Conservation (phyloP, 495 filamentous ascomycete genomes). For the Friedmanniomyces simplex region DNA sequence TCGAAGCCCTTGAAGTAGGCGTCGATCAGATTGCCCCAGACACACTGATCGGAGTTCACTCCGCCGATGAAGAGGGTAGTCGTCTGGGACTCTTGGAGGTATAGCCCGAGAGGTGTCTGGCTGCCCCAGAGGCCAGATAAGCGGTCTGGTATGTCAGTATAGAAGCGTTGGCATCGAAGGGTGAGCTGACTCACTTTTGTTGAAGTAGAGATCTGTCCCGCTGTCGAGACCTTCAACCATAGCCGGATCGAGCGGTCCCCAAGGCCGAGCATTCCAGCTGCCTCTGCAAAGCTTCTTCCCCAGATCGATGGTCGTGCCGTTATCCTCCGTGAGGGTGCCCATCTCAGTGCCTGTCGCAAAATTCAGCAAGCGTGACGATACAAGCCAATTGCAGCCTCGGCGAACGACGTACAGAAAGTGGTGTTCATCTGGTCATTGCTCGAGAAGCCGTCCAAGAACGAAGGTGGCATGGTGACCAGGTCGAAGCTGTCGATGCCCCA, state of each 20-base stretch:
- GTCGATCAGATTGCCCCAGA: slow-evolving; percentile 29
- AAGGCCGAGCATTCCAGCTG: slow-evolving; percentile 31
- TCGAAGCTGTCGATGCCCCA: slow-evolving; percentile 32
- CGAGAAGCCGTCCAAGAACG: slow-evolving; percentile 28
- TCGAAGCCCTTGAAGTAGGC: slow-evolving; percentile 29
- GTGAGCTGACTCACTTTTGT: slow-evolving; percentile 23
- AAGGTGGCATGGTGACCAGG: slow-evolving; percentile 30
- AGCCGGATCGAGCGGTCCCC: slow-evolving; percentile 19
- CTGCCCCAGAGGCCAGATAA: slow-evolving; percentile 30
- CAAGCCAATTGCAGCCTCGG: too few relatives aligned
- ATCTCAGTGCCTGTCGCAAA: slow-evolving; percentile 19
- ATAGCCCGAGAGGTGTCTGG: slow-evolving; percentile 26
- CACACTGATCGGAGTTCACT: slow-evolving; percentile 27
- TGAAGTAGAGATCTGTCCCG: slow-evolving; percentile 28
- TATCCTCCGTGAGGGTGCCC: slow-evolving; percentile 23
- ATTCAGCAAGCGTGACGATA: too few relatives aligned
- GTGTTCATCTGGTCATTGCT: slow-evolving; percentile 10
- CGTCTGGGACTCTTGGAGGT: slow-evolving; percentile 27
- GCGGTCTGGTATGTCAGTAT: slow-evolving; percentile 15
- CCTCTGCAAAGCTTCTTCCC: slow-evolving; percentile 28
- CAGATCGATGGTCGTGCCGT: slow-evolving; percentile 23
- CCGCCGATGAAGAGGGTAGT: slow-evolving; percentile 26
- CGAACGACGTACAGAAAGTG: slow-evolving; percentile 19
- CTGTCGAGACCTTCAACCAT: slow-evolving; percentile 22
- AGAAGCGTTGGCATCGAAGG: background rate